Conservation (phyloP, 2,329 filamentous ascomycete genomes). For the Fusarium sp. region DNA sequence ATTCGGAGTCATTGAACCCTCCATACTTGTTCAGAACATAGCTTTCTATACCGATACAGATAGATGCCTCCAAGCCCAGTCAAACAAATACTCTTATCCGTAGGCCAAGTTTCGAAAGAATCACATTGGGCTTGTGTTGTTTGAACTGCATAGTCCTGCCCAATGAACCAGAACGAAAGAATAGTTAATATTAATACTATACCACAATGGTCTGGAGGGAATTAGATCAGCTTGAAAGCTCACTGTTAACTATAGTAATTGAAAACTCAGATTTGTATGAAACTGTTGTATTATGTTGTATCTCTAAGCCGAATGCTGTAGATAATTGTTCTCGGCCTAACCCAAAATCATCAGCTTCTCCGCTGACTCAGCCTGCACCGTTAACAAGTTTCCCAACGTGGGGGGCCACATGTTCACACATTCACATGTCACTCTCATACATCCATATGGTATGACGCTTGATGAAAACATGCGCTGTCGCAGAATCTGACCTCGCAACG, state of each 20-base stretch:
- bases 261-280: too few relatives aligned
- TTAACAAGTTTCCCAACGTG: constrained; percentile 24
- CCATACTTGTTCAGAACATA: too few relatives aligned
- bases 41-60: background rate
- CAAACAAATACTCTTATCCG: too few relatives aligned
- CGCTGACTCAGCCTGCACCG: constrained; percentile 25
- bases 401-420: constrained; percentile 21
- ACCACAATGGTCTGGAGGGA: background rate
- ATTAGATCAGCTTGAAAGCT: background rate
- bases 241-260: background rate
- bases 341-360: background rate
- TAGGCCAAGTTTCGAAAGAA: background rate
- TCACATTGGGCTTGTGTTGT: background rate
- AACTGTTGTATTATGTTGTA: background rate
- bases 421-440: constrained; percentile 41
- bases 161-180: background rate
- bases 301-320: background rate
- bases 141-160: background rate
- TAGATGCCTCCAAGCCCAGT: too few relatives aligned
- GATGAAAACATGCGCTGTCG: constrained; percentile 37
- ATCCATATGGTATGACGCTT: constrained; percentile 27
- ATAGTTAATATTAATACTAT: rapidly evolving
- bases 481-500: constrained; percentile 34
- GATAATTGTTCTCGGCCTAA: background rate
- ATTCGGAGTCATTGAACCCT: background rate